These are phyloP conservation scores for Pelargonium fulgidum DNA, from an alignment of 441 rosid species.

Conservation along the genomic window DNA sequence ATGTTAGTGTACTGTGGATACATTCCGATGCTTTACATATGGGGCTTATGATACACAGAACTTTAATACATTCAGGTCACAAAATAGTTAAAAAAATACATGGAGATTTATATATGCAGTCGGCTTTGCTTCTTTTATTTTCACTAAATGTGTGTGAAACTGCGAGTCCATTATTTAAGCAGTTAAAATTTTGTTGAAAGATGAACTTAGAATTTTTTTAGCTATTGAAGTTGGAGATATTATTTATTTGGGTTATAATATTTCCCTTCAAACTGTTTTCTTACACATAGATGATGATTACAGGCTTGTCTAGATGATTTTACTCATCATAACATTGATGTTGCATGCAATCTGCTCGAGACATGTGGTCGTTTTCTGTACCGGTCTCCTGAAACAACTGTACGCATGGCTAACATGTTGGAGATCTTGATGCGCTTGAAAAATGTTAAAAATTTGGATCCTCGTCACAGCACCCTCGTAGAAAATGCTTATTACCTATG, in stretches of 20 bases:
- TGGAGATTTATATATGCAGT: conserved; percentile 6
- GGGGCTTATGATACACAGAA: background rate
- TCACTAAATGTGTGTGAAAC: background rate
- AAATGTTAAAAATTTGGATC: conserved; percentile 98
- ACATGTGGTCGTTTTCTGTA: conserved; percentile 98
- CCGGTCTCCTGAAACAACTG: conserved; percentile 92
- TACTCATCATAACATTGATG: conserved; percentile 98
- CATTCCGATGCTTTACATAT: background rate
- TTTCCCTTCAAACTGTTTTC: conserved; percentile 14
- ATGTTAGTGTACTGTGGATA: too few relatives aligned
- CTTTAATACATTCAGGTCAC: background rate
- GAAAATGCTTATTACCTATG: conserved; percentile 99
- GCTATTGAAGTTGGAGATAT: conserved; percentile 8
- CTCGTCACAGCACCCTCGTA: conserved; percentile 95
- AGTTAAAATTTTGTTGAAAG: background rate
- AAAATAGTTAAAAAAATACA: conserved; percentile 2
- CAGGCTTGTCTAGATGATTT: conserved; percentile 99
- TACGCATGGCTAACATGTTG: conserved; percentile 95
- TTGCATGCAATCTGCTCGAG: conserved; percentile 97
- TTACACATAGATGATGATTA: conserved; percentile 16
- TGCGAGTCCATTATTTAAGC: background rate
- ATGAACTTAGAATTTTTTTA: conserved; percentile 1
- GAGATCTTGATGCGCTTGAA: conserved; percentile 99
- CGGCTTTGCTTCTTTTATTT: conserved; percentile 11
- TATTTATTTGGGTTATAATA: conserved; percentile 9